Evolutionary conservation across 768 basidiomycete species (phyloP), one percentile per base, ranked within the genome.

Genomic region (Hortiboletus campestris): DNA sequence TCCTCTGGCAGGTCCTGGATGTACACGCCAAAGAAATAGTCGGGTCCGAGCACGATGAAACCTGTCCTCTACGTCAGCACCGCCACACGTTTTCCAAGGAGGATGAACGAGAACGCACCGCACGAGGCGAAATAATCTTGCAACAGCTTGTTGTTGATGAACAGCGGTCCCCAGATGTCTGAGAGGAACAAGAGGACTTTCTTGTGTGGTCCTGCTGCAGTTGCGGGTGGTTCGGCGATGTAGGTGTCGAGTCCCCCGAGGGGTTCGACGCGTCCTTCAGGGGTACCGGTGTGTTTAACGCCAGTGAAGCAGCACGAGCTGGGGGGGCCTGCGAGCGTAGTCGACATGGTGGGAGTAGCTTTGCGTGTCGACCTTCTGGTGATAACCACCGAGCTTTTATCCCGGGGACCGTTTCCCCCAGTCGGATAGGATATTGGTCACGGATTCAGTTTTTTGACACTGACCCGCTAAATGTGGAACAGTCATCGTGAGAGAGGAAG

Each of bases 111-210:
- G 34, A 25, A 63, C 72, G 4, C 38, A 85, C 85, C 85, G n/a
- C 77, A 71, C 2, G 79, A 72, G 2, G 86, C 84, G 51, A 81
- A 84, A 53, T 79, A 85, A 63, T 87, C 84, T 62, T 84, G 82
- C 5, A 86, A 47, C 4, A 86, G 66, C 64, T 84, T 68, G 44
- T 80, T 80, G 63, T 86, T 86, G 49, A 80, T 32, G 59, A 68
- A 82, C 31, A 83, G 72, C 0, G 84, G 76, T 0, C 84, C 81
- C 55, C 66, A 84, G 14, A 85, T 72, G 63, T 87, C 85, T 1
- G 83, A 57, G 47, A 81, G 74, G 72, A 78, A 85, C n/a, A 87
- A 57, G 9, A 86, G 66, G 32, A 86, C 74, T 41, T 77, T 80
- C 51, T 68, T 67, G 56, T 75, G 75, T 7, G 46, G 1, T 17